Percentiles rank a stretch among this genome's conserved stretches.
Conservation (phyloP, 768 basidiomycete genomes). For the Amanita inopinata region DNA sequence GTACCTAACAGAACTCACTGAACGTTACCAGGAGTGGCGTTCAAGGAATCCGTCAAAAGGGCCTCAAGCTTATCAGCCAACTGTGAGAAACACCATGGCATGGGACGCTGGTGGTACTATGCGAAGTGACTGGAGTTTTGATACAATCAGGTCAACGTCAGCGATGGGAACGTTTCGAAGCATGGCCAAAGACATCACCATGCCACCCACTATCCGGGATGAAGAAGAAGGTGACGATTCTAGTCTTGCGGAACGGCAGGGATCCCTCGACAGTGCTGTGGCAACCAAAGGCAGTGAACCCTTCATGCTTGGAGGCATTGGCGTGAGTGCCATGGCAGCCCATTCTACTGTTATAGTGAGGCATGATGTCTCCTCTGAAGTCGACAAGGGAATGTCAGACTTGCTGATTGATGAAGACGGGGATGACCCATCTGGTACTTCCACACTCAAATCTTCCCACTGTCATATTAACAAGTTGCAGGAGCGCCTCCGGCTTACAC, state of each 20-base stretch:
- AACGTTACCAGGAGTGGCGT: conserved; percentile 76
- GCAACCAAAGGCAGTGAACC: conserved; percentile 62
- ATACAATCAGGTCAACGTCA: conserved; percentile 64
- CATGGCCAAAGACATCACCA: conserved; percentile 54
- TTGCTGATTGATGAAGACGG: conserved; percentile 15
- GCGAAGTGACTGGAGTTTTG: conserved; percentile 94
- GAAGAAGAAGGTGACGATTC: conserved; percentile 47
- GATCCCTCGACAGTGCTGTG: conserved; percentile 49
- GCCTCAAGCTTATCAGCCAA: conserved; percentile 43
- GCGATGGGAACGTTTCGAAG: conserved; percentile 73
- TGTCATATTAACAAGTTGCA: background rate
- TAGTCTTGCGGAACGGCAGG: conserved; percentile 29
- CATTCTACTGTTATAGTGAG: conserved; percentile 73
- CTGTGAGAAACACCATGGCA: conserved; percentile 44
- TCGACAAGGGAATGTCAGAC: background rate
- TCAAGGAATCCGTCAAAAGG: conserved; percentile 50
- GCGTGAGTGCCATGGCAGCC: conserved; percentile 41
- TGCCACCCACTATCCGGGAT: conserved; percentile 37
- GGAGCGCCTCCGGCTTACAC: conserved; percentile 70
- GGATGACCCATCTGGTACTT: conserved; percentile 34
- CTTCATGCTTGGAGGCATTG: conserved; percentile 27
- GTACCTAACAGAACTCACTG: conserved; percentile 79
- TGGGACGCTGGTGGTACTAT: conserved; percentile 74
- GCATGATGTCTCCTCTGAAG: conserved; percentile 22
- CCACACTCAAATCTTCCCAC: conserved; percentile 21